Base-by-base conservation (phyloP, 257 asterid species). In the Buddleja alternifolia region DNA sequence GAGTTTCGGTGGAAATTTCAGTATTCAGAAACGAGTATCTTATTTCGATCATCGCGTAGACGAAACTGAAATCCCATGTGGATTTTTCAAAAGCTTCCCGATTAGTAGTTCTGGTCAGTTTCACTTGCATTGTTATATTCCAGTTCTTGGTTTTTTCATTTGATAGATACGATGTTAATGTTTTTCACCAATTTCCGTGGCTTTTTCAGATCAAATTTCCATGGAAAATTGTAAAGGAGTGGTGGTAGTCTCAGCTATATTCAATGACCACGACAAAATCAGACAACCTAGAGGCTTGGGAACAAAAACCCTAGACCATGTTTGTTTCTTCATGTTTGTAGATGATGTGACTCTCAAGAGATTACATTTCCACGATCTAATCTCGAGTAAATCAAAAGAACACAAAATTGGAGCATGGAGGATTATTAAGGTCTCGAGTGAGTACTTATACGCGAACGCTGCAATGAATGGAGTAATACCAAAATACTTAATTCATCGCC, bases 261-360 rank as follows among this genome's bases (percentile, higher is more conserved):
- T 91, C 82, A 83, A 83, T 29, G 97, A 87, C 52, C 95, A 94
- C 40, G 99, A 94, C 80, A 94, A 94, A 77, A 86, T 91, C 77
- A 85, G 97, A 69, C 99, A 94, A 66, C 97, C 99, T n/a, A 84
- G 51, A 56, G 96, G 96, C 50, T 66, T 94, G 6, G 99, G 99
- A 12, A 74, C 88, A 21, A 77, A 72, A 37, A 89, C 97, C 58
- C 74, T 75, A 3, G 83, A 83, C 3, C 9, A 60, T 6, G 97
- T 78, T 2, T 89, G 97, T 25, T 94, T 91, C 77, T 80, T 87
- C 90, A 84, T 91, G 96, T 89, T 94, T 14, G 93, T 89, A 1
- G 99, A 94, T 39, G 95, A 87, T 10, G 76, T 79, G 16, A 91
- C 99, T 2, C 84, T 89, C 8, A 50, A 74, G 0, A 72, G 84